A percentile compares a stretch with the other conserved stretches of the same genome.
Conservation (phyloP, 129 eudicot genomes). For the carrot (Daucus carota) region DH1_v3.0 NC_030384.2:39590001-39590500, state of each 20-base stretch:
- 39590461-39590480: neutral
- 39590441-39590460: neutral
- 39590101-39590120: neutral
- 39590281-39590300: neutral
- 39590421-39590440: neutral
- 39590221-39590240: too few species aligned
- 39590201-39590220: neutral
- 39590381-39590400: neutral
- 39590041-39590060: neutral
- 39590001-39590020: neutral
- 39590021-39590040: neutral
- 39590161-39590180: neutral
- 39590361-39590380: neutral
- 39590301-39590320: neutral
- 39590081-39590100: neutral
- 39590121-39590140: neutral
- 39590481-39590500: neutral
- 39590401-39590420: neutral
- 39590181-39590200: neutral
- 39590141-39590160: too few species aligned
- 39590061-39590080: neutral
- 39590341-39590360: neutral
- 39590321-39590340: neutral
- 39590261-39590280: neutral
- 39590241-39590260: neutral